phyloP scores from a whole-genome alignment of 2,329 filamentous ascomycete genomes.

The Phialemoniopsis sp. region DNA sequence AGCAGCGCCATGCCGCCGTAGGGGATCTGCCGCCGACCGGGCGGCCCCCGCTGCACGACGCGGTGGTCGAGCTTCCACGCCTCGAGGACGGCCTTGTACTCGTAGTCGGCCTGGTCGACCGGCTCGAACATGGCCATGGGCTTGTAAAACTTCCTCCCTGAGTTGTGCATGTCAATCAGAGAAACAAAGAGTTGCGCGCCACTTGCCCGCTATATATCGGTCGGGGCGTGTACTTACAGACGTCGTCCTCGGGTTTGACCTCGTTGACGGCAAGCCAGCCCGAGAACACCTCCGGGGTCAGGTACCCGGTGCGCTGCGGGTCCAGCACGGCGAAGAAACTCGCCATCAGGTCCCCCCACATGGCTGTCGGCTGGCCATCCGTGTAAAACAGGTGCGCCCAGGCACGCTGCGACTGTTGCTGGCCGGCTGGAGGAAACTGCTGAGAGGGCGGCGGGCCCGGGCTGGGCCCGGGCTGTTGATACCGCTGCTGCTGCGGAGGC shows the following conservation, averaged over 20 bases:
- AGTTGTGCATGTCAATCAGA: neutral
- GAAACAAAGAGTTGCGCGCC: too few species aligned
- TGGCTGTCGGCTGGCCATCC: constrained; percentile 10
- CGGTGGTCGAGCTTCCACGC: constrained; percentile 12
- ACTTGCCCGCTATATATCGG: too few species aligned
- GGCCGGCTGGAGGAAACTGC: too few species aligned
- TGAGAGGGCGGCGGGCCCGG: too few species aligned
- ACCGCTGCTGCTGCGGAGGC: too few species aligned
- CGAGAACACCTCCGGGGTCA: constrained; percentile 11
- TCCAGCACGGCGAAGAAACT: constrained; percentile 10
- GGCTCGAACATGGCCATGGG: constrained; percentile 8
- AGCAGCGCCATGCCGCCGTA: constrained; percentile 13
- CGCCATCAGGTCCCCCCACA: constrained; percentile 9
- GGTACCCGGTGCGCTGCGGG: constrained; percentile 8
- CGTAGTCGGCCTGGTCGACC: constrained; percentile 10
- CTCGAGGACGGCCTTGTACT: constrained; percentile 12
- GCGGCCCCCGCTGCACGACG: constrained; percentile 3
- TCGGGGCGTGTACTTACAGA: constrained; percentile 8
- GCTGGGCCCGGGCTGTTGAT: too few species aligned
- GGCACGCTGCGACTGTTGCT: neutral
- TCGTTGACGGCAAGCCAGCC: constrained; percentile 9
- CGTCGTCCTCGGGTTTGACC: constrained; percentile 7
- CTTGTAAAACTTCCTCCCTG: constrained; percentile 10
- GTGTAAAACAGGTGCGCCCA: constrained; percentile 8
- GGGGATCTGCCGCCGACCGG: constrained; percentile 6